These are phyloP conservation scores for Dryas integrifolia DNA, from an alignment of 331 rosid species.

Conservation along the genomic window DNA sequence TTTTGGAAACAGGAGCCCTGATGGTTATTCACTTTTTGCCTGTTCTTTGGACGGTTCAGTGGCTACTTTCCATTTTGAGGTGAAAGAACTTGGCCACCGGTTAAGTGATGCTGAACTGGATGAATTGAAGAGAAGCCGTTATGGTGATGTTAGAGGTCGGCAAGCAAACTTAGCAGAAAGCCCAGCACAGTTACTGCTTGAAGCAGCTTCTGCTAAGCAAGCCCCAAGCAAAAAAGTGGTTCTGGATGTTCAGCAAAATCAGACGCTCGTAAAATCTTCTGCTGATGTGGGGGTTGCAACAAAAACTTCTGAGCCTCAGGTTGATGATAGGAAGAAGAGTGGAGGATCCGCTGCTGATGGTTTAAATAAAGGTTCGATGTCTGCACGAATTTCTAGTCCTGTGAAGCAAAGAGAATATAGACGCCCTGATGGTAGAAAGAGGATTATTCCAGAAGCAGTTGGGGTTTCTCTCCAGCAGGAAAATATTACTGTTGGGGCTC, in stretches of 20 bases:
- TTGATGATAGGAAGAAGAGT: conserved; percentile 54
- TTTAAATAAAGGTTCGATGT: conserved; percentile 48
- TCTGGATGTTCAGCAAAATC: conserved; percentile 57
- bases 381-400: conserved; percentile 70
- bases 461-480: conserved; percentile 79
- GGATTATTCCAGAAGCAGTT: conserved; percentile 98
- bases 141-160: conserved; percentile 86
- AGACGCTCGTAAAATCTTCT: conserved; percentile 45
- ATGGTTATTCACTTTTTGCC: conserved; percentile 92
- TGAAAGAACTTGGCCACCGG: conserved; percentile 84
- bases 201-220: conserved; percentile 84
- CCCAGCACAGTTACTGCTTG: conserved; percentile 95
- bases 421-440: conserved; percentile 93
- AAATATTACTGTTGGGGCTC: conserved; percentile 54
- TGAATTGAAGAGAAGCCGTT: conserved; percentile 83
- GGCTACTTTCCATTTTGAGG: conserved; percentile 85
- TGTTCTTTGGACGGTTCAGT: conserved; percentile 98
- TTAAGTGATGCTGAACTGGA: conserved; percentile 76
- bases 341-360: conserved; percentile 53
- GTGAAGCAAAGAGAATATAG: conserved; percentile 98
- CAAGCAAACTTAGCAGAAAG: conserved; percentile 89
- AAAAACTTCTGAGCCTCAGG: conserved; percentile 58
- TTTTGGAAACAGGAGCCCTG: conserved; percentile 84
- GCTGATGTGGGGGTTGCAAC: conserved; percentile 37
- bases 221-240: conserved; percentile 59